A percentile compares a stretch with the other conserved stretches of the same genome.
These are phyloP conservation scores for Zangia roseola DNA, from an alignment of 768 basidiomycete species.

Conservation along the genomic window DNA sequence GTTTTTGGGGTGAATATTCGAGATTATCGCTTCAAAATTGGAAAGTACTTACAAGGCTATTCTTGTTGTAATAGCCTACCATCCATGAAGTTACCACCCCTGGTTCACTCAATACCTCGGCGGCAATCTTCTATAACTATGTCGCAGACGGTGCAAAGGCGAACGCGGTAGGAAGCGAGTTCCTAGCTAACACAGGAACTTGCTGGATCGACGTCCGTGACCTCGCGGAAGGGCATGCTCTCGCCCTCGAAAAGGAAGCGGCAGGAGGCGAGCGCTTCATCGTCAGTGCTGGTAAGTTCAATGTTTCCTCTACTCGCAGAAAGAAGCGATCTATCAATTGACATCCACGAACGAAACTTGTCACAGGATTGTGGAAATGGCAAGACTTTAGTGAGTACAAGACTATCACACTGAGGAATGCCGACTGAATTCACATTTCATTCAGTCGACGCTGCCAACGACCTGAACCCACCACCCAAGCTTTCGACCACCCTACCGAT, in stretches of 20 bases:
- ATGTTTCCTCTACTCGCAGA: neutral
- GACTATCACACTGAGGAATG: too few species aligned
- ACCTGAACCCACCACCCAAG: conserved; percentile 31
- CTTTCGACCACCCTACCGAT: conserved; percentile 29
- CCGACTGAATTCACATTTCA: too few species aligned
- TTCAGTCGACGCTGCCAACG: conserved; percentile 39
- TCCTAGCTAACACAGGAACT: conserved; percentile 22
- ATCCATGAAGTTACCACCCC: conserved; percentile 41
- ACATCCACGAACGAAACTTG: neutral
- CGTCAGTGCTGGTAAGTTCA: conserved; percentile 33
- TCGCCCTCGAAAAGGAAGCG: conserved; percentile 47
- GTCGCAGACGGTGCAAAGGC: conserved; percentile 26
- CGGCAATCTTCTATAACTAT: conserved; percentile 33
- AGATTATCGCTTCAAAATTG: neutral
- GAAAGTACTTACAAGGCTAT: neutral
- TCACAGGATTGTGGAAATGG: conserved; percentile 29
- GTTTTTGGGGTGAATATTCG: conserved; percentile 28
- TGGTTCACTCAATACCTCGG: conserved; percentile 40
- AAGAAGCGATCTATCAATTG: neutral
- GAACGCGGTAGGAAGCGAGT: conserved; percentile 23
- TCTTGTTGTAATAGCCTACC: conserved; percentile 32
- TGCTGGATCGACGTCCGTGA: conserved; percentile 56
- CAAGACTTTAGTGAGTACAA: conserved; percentile 29
- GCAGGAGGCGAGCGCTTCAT: conserved; percentile 62
- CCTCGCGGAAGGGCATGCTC: conserved; percentile 51